Percentiles rank a stretch among this genome's conserved stretches.
phyloP scores from a whole-genome alignment of 2,329 filamentous ascomycete species.

The Aspergillus arachidicola region DNA sequence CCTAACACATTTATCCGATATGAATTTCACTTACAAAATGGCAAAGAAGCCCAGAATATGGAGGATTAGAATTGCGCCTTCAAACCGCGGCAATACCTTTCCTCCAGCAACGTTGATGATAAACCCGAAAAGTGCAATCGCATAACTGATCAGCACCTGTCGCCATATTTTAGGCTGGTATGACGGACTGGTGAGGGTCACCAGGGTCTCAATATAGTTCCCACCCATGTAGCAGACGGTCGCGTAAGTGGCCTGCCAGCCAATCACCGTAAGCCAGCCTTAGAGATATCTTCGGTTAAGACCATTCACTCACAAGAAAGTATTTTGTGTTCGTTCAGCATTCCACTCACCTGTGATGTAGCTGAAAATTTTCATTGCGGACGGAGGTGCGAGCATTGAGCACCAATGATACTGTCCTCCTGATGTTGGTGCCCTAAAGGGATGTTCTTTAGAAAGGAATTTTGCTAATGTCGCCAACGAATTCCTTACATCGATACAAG shows the following conservation, averaged over 20 bases:
- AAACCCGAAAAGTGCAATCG: background rate
- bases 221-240: constrained; percentile 36
- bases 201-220: constrained; percentile 39
- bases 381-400: constrained; percentile 42
- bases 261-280: constrained; percentile 46
- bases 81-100: constrained; percentile 48
- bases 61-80: constrained; percentile 52
- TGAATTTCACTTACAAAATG: constrained; percentile 35
- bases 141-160: background rate
- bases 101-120: constrained; percentile 46
- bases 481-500: constrained; percentile 36
- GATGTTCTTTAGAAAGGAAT: background rate
- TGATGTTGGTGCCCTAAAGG: constrained; percentile 35
- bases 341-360: constrained; percentile 36
- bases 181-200: constrained; percentile 39
- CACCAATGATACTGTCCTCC: constrained; percentile 47
- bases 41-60: constrained; percentile 58
- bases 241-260: constrained; percentile 47
- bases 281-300: too few species aligned
- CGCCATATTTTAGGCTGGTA: constrained; percentile 51
- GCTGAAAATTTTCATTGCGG: constrained; percentile 39
- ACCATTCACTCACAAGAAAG: background rate
- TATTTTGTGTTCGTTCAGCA: fast-evolving
- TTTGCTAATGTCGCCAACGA: too few species aligned
- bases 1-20: background rate